Evolutionary conservation across 352 stramenopile genomes (phyloP), one percentile per base, ranked within the genome.

Genomic region (Phytopythium cucurbitacearum): DNA sequence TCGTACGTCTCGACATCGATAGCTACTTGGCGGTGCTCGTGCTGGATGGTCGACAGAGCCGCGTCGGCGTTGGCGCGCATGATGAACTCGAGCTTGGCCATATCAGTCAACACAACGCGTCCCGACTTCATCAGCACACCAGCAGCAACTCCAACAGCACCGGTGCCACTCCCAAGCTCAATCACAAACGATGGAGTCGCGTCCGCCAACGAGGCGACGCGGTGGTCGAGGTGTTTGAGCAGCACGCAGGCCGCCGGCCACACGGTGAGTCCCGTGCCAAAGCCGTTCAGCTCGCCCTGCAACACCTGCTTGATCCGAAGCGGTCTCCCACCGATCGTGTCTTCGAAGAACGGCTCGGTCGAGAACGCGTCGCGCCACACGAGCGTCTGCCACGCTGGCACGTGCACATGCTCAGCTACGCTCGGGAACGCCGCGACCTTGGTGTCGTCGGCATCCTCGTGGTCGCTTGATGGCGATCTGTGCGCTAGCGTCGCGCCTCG

Each of bases 121-220:
- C 65, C 62, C 36, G 48, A 38, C 15, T 78, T 81, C 41, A 91
- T 82, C 13, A 98, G 73, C 62, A 97, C 84, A 4, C 81, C 86
- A 4, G 85, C 84, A 1, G 87, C 91, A 40, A 98, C 82, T 8
- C 87, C 91, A 35, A 96, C 92, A 0, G 94, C 80, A 9, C 94
- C 92, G 0, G 95, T 98, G 37, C 94, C 92, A 40, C 85, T 89
- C 37, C 94, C 95, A 5, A 98, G 67, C 66, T 98, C 94, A 13
- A 97, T 60, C 21, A 98, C 76, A 15, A 77, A 76, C 4, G 64
- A 54, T 15, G 16, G 37, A 12, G 16, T 21, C 21, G 44, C 46
- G 2, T 54, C 34, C 7, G 78, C 46, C 21, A 39, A 58, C 40
- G 34, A 46, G 5, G 13, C 16, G 32, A 71, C 79, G 46, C 67